phyloP scores from a whole-genome alignment of 129 eudicot genomes.

The Tagetes erecta region DNA sequence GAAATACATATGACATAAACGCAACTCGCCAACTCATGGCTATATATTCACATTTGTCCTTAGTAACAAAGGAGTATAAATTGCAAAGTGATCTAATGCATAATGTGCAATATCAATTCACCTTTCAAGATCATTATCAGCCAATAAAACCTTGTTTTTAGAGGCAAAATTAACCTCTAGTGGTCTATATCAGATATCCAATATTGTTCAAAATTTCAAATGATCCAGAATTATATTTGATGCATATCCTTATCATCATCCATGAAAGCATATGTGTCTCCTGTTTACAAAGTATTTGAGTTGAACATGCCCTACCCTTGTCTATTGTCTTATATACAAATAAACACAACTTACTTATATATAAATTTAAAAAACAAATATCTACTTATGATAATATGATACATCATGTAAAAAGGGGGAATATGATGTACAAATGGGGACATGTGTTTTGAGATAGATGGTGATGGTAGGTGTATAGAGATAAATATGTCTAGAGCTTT shows the following conservation, averaged over 20 bases:
- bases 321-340: neutral
- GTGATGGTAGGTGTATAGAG: slow-evolving; percentile 10
- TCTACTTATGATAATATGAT: neutral
- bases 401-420: neutral
- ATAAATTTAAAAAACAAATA: neutral
- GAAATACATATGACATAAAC: too few relatives aligned
- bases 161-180: neutral
- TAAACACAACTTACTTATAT: neutral
- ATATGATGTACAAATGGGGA: slow-evolving; percentile 19
- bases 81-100: slow-evolving; percentile 1
- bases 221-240: neutral
- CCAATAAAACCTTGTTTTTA: slow-evolving; percentile 10
- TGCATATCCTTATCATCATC: slow-evolving; percentile 29
- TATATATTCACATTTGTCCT: too few relatives aligned
- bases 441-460: slow-evolving; percentile 26
- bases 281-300: neutral
- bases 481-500: slow-evolving; percentile 16
- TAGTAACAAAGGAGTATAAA: neutral
- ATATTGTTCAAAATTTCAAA: slow-evolving; percentile 2
- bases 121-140: neutral
- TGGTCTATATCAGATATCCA: slow-evolving; percentile 27
- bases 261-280: slow-evolving; percentile 13
- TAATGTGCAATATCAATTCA: neutral
- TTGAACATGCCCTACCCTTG: slow-evolving; percentile 20
- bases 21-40: too few relatives aligned